A percentile compares a stretch with the other conserved stretches of the same genome.
Evolutionary conservation across 305 asterid species (phyloP).

Genomic region (Striga hermonthica): DNA sequence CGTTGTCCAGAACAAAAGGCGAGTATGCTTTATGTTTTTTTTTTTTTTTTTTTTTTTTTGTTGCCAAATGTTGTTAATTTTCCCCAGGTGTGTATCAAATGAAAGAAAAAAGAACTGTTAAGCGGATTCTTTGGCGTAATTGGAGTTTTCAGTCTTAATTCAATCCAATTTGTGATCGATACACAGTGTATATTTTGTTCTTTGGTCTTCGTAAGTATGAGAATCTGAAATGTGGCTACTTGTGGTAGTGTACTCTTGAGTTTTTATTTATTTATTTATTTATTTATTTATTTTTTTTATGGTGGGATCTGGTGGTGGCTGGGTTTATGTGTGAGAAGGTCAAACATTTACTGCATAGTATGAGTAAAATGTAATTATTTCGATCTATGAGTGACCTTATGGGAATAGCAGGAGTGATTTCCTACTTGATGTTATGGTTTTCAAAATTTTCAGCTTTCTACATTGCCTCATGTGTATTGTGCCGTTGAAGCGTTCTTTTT

Average conservation of each 20-base stretch:
- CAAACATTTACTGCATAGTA: not conserved
- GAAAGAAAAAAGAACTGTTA: not conserved
- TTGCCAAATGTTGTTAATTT: not conserved
- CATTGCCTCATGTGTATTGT: not conserved
- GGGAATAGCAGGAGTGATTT: constrained; percentile 3
- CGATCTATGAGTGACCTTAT: not conserved
- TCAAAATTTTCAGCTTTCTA: not conserved
- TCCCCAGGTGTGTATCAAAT: not conserved
- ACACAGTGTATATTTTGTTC: not conserved
- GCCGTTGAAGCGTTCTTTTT: not conserved
- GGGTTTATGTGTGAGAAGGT: not conserved
- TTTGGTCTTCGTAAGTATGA: not conserved
- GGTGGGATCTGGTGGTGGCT: not conserved
- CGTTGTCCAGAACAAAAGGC: constrained; percentile 59
- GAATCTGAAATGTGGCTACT: not conserved
- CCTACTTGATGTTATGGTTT: not conserved
- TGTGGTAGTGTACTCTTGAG: not conserved
- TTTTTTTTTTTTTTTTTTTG: too few relatives aligned
- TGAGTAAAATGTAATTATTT: not conserved
- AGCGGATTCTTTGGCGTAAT: constrained; percentile 4
- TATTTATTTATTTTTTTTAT: not conserved
- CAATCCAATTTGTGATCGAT: not conserved
- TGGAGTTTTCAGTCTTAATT: not conserved
- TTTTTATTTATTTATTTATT: not conserved
- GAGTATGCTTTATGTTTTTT: constrained; percentile 31